Evolutionary conservation across 768 basidiomycete genomes (phyloP), one percentile per base, ranked within the genome.

Genomic region (Rhizopogon vinicolor): DNA sequence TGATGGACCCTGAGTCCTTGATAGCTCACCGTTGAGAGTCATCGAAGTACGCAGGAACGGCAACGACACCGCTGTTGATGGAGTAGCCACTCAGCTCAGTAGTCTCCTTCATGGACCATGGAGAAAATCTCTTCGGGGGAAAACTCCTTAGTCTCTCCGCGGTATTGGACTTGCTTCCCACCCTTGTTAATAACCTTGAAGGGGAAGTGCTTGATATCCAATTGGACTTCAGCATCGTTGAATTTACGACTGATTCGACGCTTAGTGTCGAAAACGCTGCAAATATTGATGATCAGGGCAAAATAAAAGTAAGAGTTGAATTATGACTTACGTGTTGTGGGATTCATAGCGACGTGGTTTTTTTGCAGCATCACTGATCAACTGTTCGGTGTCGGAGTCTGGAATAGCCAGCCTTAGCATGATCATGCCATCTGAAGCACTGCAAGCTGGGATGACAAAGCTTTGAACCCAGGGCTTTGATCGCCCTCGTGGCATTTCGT

Each of bases 341-440:
- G 95, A 83, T 98, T 98, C 93, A 97, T 95, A 57, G 94, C 94
- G 74, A 92, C 91, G 66, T 95, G 93, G 75, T 98, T 98, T 80
- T n/a, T 98, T 98, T 53, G 96, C 96, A 63, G 96, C 96, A 81
- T 98, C 96, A 66, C 95, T 96, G 70, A 98, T 98, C 63, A 98
- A 83, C 78, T 94, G 93, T 81, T 98, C 96, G 59, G 78, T 86
- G 66, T 92, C 91, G 60, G 91, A 90, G 81, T 22, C 22, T 22
- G 22, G 22, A 22, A 22, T 22, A 22, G 22, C 2, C 22, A 22
- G 1, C 22, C 22, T 22, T 22, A 22, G 22, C 22, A 22, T 22
- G 22, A 22, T 22, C 22, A 22, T 22, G 22, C 22, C 22, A 22
- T 22, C 22, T 22, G 22, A 22, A 22, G 22, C 22, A 22, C 22